Evolutionary conservation across 2,329 filamentous ascomycete species (phyloP).

Genomic region (Beauveria medogensis): DNA sequence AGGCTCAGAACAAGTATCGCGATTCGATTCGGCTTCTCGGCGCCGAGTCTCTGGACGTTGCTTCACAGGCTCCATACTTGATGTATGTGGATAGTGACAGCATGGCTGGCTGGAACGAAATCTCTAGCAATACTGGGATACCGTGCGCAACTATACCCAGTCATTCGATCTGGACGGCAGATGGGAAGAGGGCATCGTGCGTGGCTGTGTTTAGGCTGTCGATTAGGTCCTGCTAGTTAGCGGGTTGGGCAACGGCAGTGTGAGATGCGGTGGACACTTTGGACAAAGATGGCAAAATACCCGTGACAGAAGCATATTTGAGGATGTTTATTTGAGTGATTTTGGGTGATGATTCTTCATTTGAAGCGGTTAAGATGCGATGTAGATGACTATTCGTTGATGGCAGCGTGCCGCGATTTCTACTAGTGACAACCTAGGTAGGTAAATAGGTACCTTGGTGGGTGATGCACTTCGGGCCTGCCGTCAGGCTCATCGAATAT

Average conservation of each 20-base stretch:
- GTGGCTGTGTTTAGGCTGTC: constrained; percentile 5
- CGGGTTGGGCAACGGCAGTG: not conserved
- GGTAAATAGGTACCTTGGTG: too few species aligned
- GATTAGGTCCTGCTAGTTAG: not conserved
- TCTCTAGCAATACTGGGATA: constrained; percentile 1
- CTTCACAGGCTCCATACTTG: constrained; percentile 21
- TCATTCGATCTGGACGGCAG: constrained; percentile 9
- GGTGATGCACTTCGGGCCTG: too few species aligned
- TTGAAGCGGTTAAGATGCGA: too few species aligned
- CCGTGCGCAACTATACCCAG: constrained; percentile 16
- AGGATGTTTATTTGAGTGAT: too few species aligned
- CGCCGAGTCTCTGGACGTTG: not conserved
- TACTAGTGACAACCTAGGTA: too few species aligned
- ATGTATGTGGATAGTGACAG: constrained; percentile 17
- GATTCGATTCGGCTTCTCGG: not conserved
- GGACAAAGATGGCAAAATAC: too few species aligned
- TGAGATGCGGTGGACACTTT: not conserved
- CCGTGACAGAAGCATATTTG: too few species aligned
- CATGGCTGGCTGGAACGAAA: constrained; percentile 13
- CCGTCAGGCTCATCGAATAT: too few species aligned
- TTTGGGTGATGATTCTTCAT: too few species aligned
- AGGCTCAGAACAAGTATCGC: constrained; percentile 10
- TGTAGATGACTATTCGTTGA: too few species aligned
- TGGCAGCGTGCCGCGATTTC: too few species aligned
- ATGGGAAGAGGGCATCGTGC: not conserved